Evolutionary conservation across 306 rosid genomes (phyloP), one percentile per base, ranked within the genome.

Genomic region (Dalbergia cultrata): DNA sequence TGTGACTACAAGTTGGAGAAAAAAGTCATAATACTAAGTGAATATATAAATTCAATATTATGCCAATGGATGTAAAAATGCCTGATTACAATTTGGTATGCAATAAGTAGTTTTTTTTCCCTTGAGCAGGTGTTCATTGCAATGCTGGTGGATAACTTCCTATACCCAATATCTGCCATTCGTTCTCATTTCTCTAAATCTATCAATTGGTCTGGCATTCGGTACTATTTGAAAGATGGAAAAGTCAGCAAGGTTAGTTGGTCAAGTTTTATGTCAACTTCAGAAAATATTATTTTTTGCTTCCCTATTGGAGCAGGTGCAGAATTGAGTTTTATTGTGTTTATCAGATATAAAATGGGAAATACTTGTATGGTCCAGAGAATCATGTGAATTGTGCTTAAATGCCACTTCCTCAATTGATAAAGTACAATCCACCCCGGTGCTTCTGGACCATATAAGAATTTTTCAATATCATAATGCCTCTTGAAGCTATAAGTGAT

Each of bases 191-290:
- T 92, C 79, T 79, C 97, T 70, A 97, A 96, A 68, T 90, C 91
- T 26, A 96, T 96, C 85, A 96, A 92, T 67, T 96, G 99, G 99
- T 96, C 99, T 17, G 99, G 99, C 50, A 96, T 92, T 58, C 81
- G 87, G 44, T 96, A 96, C 77, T 81, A 96, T 86, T 85, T 96
- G 80, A 92, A 88, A 88, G 90, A 90, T 72, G 99, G 99, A 60
- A 96, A 92, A 90, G 86, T 96, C 77, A 68, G 19, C 78, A 89
- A 90, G 95, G 99, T 96, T 88, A 70, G 78, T 74, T 76, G 50
- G 64, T 73, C 17, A 52, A 44, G 68, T n/a, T 53, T 74, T 62
- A 19, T 81, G 67, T 67, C 41, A 43, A 43, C 56, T 77, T 52
- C 26, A 66, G 60, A 26, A 59, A 37, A 44, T 76, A 59, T 58